Base-by-base conservation (phyloP, 139 green algal species). In the Ettlia oleoabundans region DNA sequence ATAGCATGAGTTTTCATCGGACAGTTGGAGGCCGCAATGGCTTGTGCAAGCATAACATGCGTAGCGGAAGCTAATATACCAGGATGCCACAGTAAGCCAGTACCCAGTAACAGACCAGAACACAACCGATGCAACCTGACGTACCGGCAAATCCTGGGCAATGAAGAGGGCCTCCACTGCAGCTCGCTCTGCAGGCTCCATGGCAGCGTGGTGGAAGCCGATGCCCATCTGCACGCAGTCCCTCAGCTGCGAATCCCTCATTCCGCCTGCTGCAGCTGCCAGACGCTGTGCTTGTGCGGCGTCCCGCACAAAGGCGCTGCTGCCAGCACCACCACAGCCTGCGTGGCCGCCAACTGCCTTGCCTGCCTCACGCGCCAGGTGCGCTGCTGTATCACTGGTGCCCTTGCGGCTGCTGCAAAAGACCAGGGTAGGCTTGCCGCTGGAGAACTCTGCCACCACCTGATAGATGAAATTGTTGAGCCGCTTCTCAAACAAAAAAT, bases 361-460 rank as follows among this genome's bases (percentile, higher is more conserved):
- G 38, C 47, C 30, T 10, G 81, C 77, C 35, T 91, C 83, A 24
- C 83, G 79, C 2, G 83, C 86, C 26, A 98, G 58, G 7, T 88
- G 61, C 7, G 79, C 24, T 1, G 95, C 95, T 30, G 94, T 92
- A 4, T 96, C 91, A 10, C 80, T 70, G 28, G 93, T 93, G 41
- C 94, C 94, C 68, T 97, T 97, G 26, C 75, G 75, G 15, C 91
- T 96, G 82, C 87, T 92, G 94, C 97, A 99, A 81, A 99, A 99
- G 2, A 99, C 84, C 15, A 99, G 89, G 0, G 92, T 75, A 1
- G 96, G 96, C 78, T 93, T 94, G 3, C 92, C 88, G 2, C 77
- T 78, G 84, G 87, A 94, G 91, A 91, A 83, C 66, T 98, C 89
- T 0, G 64, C 24, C 5, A 99, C 69, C 21, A 98, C 82, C 10